These are phyloP conservation scores for Turritis glabra DNA, from an alignment of 345 rosid species.

Conservation along the genomic window DNA sequence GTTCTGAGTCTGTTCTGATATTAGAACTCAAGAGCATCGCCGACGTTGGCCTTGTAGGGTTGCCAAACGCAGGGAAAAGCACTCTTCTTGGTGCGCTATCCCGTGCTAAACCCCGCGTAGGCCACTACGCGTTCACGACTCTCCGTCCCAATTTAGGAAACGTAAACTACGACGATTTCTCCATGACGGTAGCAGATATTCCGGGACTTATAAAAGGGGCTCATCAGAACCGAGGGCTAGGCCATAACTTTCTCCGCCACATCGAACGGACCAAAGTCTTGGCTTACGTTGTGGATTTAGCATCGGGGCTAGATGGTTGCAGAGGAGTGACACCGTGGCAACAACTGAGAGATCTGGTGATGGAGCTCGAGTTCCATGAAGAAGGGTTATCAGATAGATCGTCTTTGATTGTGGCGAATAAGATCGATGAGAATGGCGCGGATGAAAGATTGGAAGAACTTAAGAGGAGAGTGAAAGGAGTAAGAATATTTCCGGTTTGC, in stretches of 20 bases:
- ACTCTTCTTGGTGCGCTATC: conserved; percentile 89
- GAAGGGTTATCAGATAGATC: conserved; percentile 77
- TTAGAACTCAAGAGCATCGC: conserved; percentile 94
- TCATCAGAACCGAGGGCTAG: conserved; percentile 81
- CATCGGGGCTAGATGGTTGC: conserved; percentile 67
- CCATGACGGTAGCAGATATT: conserved; percentile 90
- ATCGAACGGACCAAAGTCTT: conserved; percentile 92
- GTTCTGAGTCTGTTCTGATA: conserved; percentile 62
- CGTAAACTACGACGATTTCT: conserved; percentile 69
- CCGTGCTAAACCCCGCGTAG: conserved; percentile 78
- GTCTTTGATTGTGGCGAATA: conserved; percentile 77
- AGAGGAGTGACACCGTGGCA: conserved; percentile 84
- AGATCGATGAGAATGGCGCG: conserved; percentile 79
- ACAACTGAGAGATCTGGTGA: conserved; percentile 68
- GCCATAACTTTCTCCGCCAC: conserved; percentile 89
- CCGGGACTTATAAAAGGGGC: conserved; percentile 96
- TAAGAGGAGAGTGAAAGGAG: conserved; percentile 60
- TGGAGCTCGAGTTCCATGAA: conserved; percentile 87
- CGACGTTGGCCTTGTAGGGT: conserved; percentile 95
- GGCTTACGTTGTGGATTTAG: conserved; percentile 88
- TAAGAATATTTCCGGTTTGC: conserved; percentile 66
- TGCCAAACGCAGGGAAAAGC: conserved; percentile 97
- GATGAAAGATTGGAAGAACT: conserved; percentile 64
- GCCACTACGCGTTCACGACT: conserved; percentile 89
- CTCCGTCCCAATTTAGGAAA: conserved; percentile 89